Percentiles rank a stretch among this genome's conserved stretches.
These are phyloP conservation scores for Medicago arabica DNA, from an alignment of 306 rosid species.

Conservation along the genomic window DNA sequence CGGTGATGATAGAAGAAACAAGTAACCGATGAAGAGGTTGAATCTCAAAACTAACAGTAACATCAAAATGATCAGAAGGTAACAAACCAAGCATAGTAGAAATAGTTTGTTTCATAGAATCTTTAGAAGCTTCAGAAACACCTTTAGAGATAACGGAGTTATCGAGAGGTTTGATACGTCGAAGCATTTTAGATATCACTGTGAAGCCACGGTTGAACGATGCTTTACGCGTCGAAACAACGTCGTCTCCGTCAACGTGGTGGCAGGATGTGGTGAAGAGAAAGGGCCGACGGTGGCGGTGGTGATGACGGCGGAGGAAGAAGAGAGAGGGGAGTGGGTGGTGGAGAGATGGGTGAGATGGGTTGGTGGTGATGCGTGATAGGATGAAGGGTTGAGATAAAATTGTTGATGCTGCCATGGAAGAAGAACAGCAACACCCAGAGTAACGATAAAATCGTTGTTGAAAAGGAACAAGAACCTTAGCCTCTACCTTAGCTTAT, in stretches of 20 bases:
- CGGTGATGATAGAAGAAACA: constrained; percentile 88
- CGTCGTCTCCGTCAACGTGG: constrained; percentile 82
- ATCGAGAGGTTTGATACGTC: constrained; percentile 85
- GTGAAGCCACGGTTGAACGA: constrained; percentile 75
- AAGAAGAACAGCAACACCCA: not conserved
- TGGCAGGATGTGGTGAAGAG: constrained; percentile 56
- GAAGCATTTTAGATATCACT: constrained; percentile 86
- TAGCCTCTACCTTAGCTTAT: not conserved
- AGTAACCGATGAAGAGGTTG: constrained; percentile 80
- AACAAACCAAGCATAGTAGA: constrained; percentile 91
- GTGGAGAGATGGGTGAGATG: constrained; percentile 54
- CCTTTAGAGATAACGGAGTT: constrained; percentile 83
- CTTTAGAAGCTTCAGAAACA: constrained; percentile 76
- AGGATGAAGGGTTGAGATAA: constrained; percentile 65
- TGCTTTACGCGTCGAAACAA: constrained; percentile 77
- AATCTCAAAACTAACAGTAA: constrained; percentile 64
- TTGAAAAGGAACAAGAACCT: not conserved
- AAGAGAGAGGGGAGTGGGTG: constrained; percentile 40
- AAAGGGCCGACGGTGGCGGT: constrained; percentile 41
- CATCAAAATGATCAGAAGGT: constrained; percentile 89
- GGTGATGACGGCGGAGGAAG: constrained; percentile 29
- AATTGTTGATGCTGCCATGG: constrained; percentile 54
- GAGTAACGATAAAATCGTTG: not conserved
- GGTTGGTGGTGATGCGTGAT: constrained; percentile 55
- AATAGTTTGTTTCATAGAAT: constrained; percentile 96